A percentile compares a stretch with the other conserved stretches of the same genome.
Conservation (phyloP, 352 stramenopile species). For the Pseudoperonospora humuli region DNA sequence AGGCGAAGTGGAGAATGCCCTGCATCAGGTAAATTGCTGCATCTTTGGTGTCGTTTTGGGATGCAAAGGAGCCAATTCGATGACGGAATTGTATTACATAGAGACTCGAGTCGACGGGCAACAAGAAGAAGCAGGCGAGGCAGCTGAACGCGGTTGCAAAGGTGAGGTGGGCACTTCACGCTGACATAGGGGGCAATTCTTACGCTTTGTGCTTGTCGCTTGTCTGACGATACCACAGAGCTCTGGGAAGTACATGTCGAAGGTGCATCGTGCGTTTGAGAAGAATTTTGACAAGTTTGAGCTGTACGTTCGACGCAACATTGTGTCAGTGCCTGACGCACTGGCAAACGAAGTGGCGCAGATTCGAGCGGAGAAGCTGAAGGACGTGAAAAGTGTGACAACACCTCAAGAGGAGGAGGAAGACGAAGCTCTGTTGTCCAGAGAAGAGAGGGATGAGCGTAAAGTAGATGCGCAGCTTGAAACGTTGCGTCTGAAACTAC, state of each 20-base stretch:
- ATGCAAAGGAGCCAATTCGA: no score
- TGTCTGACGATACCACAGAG: constrained; percentile 21
- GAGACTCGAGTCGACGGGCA: constrained; percentile 35
- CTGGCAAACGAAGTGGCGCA: constrained; percentile 39
- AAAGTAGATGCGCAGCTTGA: constrained; percentile 30
- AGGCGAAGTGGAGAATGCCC: constrained; percentile 57
- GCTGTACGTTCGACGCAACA: constrained; percentile 69
- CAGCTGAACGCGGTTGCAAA: constrained; percentile 59
- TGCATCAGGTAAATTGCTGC: constrained; percentile 40
- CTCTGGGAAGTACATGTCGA: constrained; percentile 51
- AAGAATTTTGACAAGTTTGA: constrained; percentile 85
- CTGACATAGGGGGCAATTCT: background rate
- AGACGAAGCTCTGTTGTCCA: constrained; percentile 22
- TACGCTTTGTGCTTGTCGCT: constrained; percentile 3
- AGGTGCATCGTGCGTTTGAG: constrained; percentile 51
- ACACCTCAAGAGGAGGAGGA: constrained; percentile 8
- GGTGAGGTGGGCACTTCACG: constrained; percentile 16
- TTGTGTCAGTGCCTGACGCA: constrained; percentile 44
- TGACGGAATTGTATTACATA: background rate
- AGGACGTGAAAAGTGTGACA: background rate
- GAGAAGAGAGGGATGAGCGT: constrained; percentile 36
- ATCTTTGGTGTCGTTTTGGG: no score
- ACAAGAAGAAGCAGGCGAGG: constrained; percentile 54
- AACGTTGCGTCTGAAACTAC: constrained; percentile 29
- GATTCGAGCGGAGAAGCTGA: constrained; percentile 25